phyloP scores from a whole-genome alignment of 768 basidiomycete species.

The Boletus insuetus region DNA sequence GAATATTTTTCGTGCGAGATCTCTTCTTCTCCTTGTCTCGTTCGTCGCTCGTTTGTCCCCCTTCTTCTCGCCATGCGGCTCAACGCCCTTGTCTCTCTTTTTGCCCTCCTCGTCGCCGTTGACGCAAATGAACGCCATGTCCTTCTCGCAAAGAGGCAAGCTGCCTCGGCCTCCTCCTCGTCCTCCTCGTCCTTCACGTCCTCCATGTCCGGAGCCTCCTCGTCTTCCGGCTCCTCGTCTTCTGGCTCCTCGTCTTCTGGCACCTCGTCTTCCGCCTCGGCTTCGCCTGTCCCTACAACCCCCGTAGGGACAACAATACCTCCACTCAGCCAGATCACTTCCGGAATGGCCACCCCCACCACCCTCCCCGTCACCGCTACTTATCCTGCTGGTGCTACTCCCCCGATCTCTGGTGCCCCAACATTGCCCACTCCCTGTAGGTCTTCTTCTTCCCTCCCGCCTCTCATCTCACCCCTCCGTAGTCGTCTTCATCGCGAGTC shows the following conservation, averaged over 20 bases:
- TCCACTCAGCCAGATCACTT: constrained; percentile 55
- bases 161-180: not conserved
- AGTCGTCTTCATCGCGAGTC: constrained; percentile 45
- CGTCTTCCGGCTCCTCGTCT: not conserved
- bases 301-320: constrained; percentile 49
- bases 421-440: constrained; percentile 62
- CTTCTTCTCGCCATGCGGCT: constrained; percentile 42
- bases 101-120: constrained; percentile 37
- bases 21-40: not conserved
- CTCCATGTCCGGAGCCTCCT: not conserved
- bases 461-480: not conserved
- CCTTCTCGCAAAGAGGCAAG: constrained; percentile 40
- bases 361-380: constrained; percentile 51
- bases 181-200: constrained; percentile 4
- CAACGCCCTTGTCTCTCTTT: constrained; percentile 43
- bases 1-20: not conserved
- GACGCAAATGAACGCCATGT: constrained; percentile 40
- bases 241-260: not conserved
- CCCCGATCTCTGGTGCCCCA: constrained; percentile 65
- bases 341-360: constrained; percentile 58
- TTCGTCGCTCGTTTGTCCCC: constrained; percentile 7
- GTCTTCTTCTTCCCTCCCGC: constrained; percentile 8
- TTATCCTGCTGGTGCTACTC: constrained; percentile 55
- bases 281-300: constrained; percentile 23
- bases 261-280: constrained; percentile 7